Conservation (phyloP, 2,329 filamentous ascomycete species). For the Dothistroma pini region DNA sequence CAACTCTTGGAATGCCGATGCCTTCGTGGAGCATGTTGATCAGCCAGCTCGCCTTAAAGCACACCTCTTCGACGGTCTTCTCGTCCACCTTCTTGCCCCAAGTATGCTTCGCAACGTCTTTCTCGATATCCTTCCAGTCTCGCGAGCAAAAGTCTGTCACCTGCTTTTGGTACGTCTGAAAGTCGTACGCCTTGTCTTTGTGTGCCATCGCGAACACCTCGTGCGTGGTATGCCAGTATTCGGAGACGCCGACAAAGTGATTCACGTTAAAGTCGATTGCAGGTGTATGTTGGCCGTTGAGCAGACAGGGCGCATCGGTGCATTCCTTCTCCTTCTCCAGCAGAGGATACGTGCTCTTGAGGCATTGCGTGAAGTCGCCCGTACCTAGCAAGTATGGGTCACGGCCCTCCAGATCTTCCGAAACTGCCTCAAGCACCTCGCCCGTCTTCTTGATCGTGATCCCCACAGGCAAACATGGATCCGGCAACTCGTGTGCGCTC, state of each 20-base stretch:
- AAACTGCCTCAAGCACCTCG: constrained; percentile 49
- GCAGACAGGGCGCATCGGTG: constrained; percentile 74
- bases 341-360: constrained; percentile 76
- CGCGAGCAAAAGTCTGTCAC: constrained; percentile 82
- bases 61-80: constrained; percentile 77
- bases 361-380: constrained; percentile 80
- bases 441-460: constrained; percentile 72
- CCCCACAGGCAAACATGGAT: constrained; percentile 83
- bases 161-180: constrained; percentile 79
- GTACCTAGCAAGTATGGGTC: constrained; percentile 68
- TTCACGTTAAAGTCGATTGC: constrained; percentile 97
- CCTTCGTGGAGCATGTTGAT: constrained; percentile 96
- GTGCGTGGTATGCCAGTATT: constrained; percentile 99
- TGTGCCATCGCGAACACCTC: constrained; percentile 80
- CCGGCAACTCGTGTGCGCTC: constrained; percentile 70
- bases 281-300: constrained; percentile 88
- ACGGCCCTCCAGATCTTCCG: constrained; percentile 39
- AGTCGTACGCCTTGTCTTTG: constrained; percentile 79
- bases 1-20: constrained; percentile 85
- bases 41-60: constrained; percentile 97
- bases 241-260: constrained; percentile 95
- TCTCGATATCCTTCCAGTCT: constrained; percentile 73
- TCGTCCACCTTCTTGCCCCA: constrained; percentile 72
- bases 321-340: constrained; percentile 87
- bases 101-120: constrained; percentile 60